Base-by-base conservation (phyloP, 2,329 filamentous ascomycete genomes). In the Cryphonectria parasitica region DNA sequence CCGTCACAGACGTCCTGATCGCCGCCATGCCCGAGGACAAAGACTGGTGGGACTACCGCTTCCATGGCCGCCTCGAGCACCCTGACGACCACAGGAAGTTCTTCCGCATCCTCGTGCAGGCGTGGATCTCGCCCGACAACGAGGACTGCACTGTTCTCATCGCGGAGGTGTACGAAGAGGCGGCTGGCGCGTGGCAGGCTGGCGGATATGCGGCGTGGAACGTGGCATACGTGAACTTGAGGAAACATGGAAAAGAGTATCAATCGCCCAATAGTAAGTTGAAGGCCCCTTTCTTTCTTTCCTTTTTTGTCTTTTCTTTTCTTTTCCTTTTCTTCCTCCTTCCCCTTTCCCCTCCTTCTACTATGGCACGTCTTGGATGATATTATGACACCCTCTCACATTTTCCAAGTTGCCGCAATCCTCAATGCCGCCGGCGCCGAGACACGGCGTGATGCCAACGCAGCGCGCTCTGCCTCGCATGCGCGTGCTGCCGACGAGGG, bases 11-110 rank as follows among this genome's bases (percentile, higher is more conserved):
- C 15, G 62, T 70, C 39, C n/a, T 70, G 3, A 70, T 70, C 15
- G 54, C 54, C 17, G 52, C 68, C 11, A 70, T 70, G 68, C 52
- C 36, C 3, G 63, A 45, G 11, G 68, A 70, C 43, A 54, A 41
- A 5, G 49, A 54, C 34, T 70, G 68, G 68, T 69, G 62, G 62
- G 54, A 69, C 54, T 69, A 69, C 39, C 68, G 68, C 13, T 69
- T 61, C 36, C 63, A 15, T 10, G 17, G 61, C 52, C 68, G 68
- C 31, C n/a, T 56, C 15, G 52, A 60, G 52, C 52, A 64, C 45
- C 41, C 67, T 28, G 67, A 69, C 13, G 67, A 64, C 17, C 67
- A 69, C 45, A 45, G 67, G 28, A 36, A 39, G 28, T 56, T 64
- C 45, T 56, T 69, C 22, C 60, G 61, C 28, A 17, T 69, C n/a